Percentiles rank a stretch among this genome's conserved stretches.
Evolutionary conservation across 2,329 filamentous ascomycete species (phyloP).

Genomic region (Beauveria sp.): DNA sequence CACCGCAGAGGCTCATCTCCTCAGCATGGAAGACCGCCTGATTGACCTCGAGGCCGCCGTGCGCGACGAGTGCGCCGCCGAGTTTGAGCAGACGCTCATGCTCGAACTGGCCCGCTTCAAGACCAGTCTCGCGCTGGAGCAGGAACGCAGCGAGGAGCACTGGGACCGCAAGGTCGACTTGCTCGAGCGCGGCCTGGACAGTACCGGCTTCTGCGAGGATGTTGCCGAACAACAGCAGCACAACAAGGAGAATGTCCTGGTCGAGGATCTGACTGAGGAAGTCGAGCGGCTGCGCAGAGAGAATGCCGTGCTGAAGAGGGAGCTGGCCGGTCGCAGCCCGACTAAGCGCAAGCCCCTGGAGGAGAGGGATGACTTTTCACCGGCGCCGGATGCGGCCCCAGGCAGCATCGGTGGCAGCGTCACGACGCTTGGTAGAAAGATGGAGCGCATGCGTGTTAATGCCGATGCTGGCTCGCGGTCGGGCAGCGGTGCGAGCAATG

Average conservation of each 20-base stretch:
- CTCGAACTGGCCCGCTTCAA: slow-evolving; percentile 78
- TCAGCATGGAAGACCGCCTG: slow-evolving; percentile 59
- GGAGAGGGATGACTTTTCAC: slow-evolving; percentile 39
- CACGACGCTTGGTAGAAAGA: slow-evolving; percentile 34
- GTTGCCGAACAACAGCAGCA: slow-evolving; percentile 49
- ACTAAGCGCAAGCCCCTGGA: slow-evolving; percentile 49
- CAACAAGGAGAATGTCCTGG: slow-evolving; percentile 53
- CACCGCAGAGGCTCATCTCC: slow-evolving; percentile 65
- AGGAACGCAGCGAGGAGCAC: slow-evolving; percentile 74
- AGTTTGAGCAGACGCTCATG: slow-evolving; percentile 73
- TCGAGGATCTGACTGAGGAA: slow-evolving; percentile 61
- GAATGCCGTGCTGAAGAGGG: slow-evolving; percentile 56
- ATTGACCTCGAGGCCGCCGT: slow-evolving; percentile 71
- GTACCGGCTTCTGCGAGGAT: slow-evolving; percentile 30
- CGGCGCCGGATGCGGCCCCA: slow-evolving; percentile 5
- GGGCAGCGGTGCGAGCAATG: slow-evolving; percentile 22
- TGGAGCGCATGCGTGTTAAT: slow-evolving; percentile 45
- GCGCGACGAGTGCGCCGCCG: slow-evolving; percentile 78
- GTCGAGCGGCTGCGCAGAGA: slow-evolving; percentile 63
- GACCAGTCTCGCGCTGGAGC: slow-evolving; percentile 66
- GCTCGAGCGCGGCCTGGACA: slow-evolving; percentile 42
- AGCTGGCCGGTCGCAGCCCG: slow-evolving; percentile 56
- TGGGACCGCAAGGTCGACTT: slow-evolving; percentile 78
- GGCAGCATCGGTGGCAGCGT: slow-evolving; percentile 16
- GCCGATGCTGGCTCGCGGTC: slow-evolving; percentile 23